These are phyloP conservation scores for Mycena metata DNA, from an alignment of 768 basidiomycete genomes.

Conservation along the genomic window DNA sequence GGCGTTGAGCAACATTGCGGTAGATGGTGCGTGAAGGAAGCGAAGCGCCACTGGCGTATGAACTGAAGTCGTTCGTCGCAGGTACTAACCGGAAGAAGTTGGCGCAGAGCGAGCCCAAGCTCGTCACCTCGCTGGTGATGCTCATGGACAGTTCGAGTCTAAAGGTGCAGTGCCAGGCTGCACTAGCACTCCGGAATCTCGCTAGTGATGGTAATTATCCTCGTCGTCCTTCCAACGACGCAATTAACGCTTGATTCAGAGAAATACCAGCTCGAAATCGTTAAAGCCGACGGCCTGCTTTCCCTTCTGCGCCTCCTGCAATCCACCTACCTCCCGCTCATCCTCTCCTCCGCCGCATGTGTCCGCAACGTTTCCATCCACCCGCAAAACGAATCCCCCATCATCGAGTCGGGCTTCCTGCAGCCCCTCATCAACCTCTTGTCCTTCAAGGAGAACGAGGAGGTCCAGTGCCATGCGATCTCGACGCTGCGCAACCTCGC, in stretches of 20 bases:
- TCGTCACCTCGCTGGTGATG: constrained; percentile 92
- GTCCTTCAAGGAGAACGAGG: constrained; percentile 99
- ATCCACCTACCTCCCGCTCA: constrained; percentile 97
- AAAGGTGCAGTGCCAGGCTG: constrained; percentile 99
- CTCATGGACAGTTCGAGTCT: constrained; percentile 98
- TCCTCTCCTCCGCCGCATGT: constrained; percentile 97
- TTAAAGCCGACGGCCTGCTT: constrained; percentile 93
- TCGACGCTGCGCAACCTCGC: constrained; percentile 97
- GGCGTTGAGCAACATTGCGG: constrained; percentile 97
- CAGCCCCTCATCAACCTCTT: constrained; percentile 95
- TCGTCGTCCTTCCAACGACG: neutral
- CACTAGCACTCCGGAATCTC: constrained; percentile 94
- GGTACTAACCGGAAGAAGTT: constrained; percentile 94
- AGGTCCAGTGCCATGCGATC: constrained; percentile 99
- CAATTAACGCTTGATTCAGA: constrained; percentile 62
- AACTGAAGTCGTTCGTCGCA: constrained; percentile 46
- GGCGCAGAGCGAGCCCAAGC: constrained; percentile 92
- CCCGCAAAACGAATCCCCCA: constrained; percentile 98
- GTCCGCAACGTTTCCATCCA: constrained; percentile 99
- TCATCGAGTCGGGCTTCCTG: constrained; percentile 98
- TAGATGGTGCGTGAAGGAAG: constrained; percentile 73
- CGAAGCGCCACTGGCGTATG: constrained; percentile 6
- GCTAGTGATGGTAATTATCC: constrained; percentile 83
- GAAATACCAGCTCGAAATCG: constrained; percentile 99
- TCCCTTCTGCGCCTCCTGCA: constrained; percentile 94